Base-by-base conservation (phyloP, 805 yeast species). In the Candida corydali region DNA sequence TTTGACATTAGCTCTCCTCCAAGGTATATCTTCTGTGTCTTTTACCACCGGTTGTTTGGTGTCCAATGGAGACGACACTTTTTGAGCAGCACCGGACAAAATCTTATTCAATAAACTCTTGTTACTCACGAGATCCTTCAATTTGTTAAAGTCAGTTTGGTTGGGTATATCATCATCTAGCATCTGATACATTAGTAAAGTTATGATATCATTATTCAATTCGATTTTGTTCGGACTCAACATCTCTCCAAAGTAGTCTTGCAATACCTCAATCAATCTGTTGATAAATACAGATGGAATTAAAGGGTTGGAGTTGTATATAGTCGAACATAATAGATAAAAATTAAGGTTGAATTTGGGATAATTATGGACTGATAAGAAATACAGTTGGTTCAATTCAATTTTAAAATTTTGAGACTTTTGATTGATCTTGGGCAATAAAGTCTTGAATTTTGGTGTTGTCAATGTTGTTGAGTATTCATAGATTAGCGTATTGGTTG, bases 131-230 rank as follows among this genome's bases (percentile, higher is more conserved):
- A 80, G 57, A 36, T 83, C 91, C 36, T 78, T 66, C 24, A 91
- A 55, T 32, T 76, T 72, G 54, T 86, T 86, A 36, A 78, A 65
- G 45, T 88, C 95, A 0, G 87, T 78, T 32, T 75, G 64, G 44
- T 75, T 75, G 2, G 96, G 95, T 23, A 72, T 68, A 3, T 91
- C 89, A 26, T 77, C 80, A 47, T 86, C 95, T 10, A 88, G 52
- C 78, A 86, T 76, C 51, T 85, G 93, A 50, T 79, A 82, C 42
- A 89, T 61, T 25, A 91, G 59, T 47, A 87, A 64, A 22, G 83
- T 72, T 30, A 88, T 59, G 1, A 84, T 76, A 50, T 87, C 94
- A 45, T 71, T 73, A 51, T 87, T 82, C 30, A 82, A 74, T 37
- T 75, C 80, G 8, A 93, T 60, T 45, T 80, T 82, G 2, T 80